Conservation (phyloP, 2,329 filamentous ascomycete species). For the Albifimbria verrucaria region DNA sequence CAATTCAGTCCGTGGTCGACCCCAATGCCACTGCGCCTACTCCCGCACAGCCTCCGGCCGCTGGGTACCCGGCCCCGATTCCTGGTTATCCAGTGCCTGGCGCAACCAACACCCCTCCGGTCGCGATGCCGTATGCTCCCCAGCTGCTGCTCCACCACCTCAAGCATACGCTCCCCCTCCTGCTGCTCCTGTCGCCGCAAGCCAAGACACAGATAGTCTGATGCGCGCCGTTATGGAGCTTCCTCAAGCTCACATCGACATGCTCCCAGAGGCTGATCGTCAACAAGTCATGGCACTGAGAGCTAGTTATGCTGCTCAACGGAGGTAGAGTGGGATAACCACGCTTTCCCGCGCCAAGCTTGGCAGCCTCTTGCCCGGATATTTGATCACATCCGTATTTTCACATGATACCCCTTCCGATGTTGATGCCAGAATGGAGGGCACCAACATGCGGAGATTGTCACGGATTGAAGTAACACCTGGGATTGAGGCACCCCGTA, state of each 20-base stretch:
- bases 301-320: constrained; percentile 52
- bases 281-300: constrained; percentile 77
- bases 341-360: too few species aligned
- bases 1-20: constrained; percentile 79
- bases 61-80: constrained; percentile 31
- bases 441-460: too few species aligned
- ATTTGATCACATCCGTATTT: neutral
- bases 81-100: constrained; percentile 32
- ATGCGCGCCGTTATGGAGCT: constrained; percentile 80
- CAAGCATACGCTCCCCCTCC: constrained; percentile 30
- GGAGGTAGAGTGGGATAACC: constrained; percentile 18
- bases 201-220: constrained; percentile 65
- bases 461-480: too few species aligned
- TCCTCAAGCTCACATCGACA: constrained; percentile 75
- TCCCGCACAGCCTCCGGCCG: constrained; percentile 23
- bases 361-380: too few species aligned
- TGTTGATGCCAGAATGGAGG: neutral
- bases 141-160: constrained; percentile 30
- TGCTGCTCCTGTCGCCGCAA: constrained; percentile 28
- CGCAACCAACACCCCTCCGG: constrained; percentile 44
- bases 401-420: neutral
- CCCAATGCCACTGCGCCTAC: constrained; percentile 37
- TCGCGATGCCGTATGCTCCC: constrained; percentile 43
- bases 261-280: constrained; percentile 70
- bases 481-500: too few species aligned